phyloP scores from a whole-genome alignment of 2,329 filamentous ascomycete genomes.

The Venturiaceae sp. region DNA sequence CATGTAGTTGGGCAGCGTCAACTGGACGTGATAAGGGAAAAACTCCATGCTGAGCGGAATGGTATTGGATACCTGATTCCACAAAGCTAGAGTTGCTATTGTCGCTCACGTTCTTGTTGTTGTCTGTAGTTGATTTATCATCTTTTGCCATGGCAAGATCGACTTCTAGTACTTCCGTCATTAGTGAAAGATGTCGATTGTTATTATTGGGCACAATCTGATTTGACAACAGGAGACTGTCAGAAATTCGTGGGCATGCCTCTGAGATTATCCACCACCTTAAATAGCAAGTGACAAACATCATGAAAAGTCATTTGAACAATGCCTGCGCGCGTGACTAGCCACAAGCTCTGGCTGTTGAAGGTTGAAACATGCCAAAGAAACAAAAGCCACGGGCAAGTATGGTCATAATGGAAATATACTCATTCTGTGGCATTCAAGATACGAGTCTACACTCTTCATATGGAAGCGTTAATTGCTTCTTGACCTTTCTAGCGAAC shows the following conservation, averaged over 20 bases:
- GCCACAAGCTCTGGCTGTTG: background rate
- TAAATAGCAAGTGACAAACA: background rate
- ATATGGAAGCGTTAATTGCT: too few species aligned
- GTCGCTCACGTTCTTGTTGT: background rate
- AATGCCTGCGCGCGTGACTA: background rate
- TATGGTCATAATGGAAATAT: too few species aligned
- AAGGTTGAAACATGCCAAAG: too few species aligned
- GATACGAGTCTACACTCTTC: too few species aligned
- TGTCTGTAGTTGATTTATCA: background rate
- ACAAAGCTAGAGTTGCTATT: background rate
- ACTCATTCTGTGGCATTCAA: too few species aligned
- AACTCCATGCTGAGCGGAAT: background rate
- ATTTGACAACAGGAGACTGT: background rate
- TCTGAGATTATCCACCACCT: background rate
- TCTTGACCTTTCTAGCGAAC: too few species aligned
- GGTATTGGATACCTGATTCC: background rate
- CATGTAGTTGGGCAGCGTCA: background rate
- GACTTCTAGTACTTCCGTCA: background rate
- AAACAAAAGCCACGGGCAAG: too few species aligned
- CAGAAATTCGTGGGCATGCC: background rate
- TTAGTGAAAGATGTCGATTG: background rate
- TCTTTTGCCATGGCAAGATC: too few species aligned
- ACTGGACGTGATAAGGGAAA: background rate
- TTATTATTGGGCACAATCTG: too few species aligned
- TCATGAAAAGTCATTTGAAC: background rate